Evolutionary conservation across 2,329 filamentous ascomycete species (phyloP).

Genomic region (Trichophyton schoenleinii): DNA sequence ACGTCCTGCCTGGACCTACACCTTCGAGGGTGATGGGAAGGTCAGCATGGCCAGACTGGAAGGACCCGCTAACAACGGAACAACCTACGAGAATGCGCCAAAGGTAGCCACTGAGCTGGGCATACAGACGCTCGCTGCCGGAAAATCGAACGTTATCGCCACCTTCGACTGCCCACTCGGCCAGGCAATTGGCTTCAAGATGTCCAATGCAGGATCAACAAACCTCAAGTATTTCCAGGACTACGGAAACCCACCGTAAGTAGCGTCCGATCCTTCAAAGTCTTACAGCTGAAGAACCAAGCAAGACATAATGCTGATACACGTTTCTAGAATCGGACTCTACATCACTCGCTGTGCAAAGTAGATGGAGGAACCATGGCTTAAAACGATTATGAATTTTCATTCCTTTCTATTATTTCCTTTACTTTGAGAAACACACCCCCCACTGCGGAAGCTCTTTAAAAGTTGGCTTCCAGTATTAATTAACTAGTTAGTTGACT

Average conservation of each 20-base stretch:
- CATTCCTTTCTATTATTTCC: background rate
- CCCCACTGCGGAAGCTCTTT: background rate
- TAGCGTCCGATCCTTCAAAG: conserved; percentile 6
- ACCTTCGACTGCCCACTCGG: conserved; percentile 45
- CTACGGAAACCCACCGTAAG: conserved; percentile 42
- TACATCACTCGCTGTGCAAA: conserved; percentile 25
- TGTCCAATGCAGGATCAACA: conserved; percentile 40
- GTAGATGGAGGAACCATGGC: background rate
- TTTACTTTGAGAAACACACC: background rate
- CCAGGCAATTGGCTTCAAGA: conserved; percentile 39
- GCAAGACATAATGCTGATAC: background rate
- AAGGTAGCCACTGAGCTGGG: conserved; percentile 34
- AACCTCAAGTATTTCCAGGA: conserved; percentile 52
- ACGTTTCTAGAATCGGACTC: conserved; percentile 25
- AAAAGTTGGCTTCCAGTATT: background rate
- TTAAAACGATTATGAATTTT: background rate
- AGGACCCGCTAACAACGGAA: conserved; percentile 34
- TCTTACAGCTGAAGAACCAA: background rate
- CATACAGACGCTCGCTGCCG: conserved; percentile 37
- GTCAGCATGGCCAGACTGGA: conserved; percentile 43
- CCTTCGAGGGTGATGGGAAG: conserved; percentile 42
- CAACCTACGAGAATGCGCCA: conserved; percentile 45
- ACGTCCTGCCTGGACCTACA: conserved; percentile 49
- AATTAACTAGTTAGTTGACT: background rate
- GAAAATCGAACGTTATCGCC: conserved; percentile 42